Evolutionary conservation across 768 basidiomycete genomes (phyloP).

Genomic region (Strobilomyces confusus): DNA sequence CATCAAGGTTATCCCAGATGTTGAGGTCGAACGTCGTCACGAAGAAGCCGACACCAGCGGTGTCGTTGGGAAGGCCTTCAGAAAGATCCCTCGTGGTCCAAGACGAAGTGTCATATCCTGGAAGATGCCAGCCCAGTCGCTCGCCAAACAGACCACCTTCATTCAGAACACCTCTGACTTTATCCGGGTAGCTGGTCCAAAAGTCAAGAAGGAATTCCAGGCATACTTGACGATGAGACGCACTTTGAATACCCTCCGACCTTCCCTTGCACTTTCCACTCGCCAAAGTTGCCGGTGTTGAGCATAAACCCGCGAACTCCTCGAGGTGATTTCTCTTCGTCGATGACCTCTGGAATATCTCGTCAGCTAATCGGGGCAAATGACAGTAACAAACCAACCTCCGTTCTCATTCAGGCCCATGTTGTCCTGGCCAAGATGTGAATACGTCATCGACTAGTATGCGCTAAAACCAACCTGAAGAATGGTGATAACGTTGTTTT

Average conservation of each 20-base stretch:
- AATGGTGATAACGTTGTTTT: conserved; percentile 75
- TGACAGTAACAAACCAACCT: conserved; percentile 30
- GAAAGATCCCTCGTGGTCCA: conserved; percentile 59
- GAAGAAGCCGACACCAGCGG: conserved; percentile 79
- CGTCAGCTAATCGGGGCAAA: conserved; percentile 1
- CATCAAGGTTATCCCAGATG: conserved; percentile 58
- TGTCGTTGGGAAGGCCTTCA: conserved; percentile 50
- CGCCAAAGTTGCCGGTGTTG: conserved; percentile 53
- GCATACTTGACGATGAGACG: conserved; percentile 12
- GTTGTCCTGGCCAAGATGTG: conserved; percentile 51
- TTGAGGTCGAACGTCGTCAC: conserved; percentile 65
- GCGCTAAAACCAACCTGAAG: conserved; percentile 49
- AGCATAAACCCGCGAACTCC: conserved; percentile 76
- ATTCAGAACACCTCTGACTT: conserved; percentile 63
- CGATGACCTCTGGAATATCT: conserved; percentile 31
- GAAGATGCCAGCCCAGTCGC: conserved; percentile 70
- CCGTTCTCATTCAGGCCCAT: conserved; percentile 72
- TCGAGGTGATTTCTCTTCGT: conserved; percentile 67
- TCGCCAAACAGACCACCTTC: conserved; percentile 74
- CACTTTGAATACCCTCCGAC: conserved; percentile 66
- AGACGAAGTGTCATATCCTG: conserved; percentile 57
- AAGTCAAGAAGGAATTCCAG: neutral
- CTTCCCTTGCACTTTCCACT: conserved; percentile 76
- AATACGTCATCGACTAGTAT: neutral
- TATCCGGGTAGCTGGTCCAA: conserved; percentile 64